Percentiles rank a stretch among this genome's conserved stretches.
Evolutionary conservation across 2,329 filamentous ascomycete genomes (phyloP).

Genomic region (Dichotomopilus funicola): DNA sequence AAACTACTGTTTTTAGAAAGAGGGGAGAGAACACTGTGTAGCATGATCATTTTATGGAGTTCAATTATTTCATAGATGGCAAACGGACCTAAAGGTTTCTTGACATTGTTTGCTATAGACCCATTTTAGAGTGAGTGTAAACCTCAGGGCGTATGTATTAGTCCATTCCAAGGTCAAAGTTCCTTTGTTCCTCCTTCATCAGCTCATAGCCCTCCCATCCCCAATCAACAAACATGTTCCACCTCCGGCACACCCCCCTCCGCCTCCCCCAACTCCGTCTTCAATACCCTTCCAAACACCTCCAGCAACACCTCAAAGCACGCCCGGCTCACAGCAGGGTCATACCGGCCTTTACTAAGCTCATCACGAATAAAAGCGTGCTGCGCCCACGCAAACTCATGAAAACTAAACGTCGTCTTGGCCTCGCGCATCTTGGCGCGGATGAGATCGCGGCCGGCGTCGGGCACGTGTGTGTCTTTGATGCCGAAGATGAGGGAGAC

Average conservation of each 20-base stretch:
- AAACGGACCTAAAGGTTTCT: too few species aligned
- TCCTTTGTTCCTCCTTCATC: background rate
- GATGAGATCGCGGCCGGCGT: slow-evolving; percentile 75
- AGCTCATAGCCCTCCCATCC: background rate
- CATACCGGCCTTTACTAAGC: slow-evolving; percentile 87
- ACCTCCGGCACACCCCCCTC: slow-evolving; percentile 55
- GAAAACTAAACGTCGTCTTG: slow-evolving; percentile 69
- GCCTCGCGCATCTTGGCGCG: slow-evolving; percentile 72
- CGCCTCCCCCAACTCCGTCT: slow-evolving; percentile 67
- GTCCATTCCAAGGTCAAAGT: background rate
- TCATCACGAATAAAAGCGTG: slow-evolving; percentile 94
- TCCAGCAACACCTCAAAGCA: slow-evolving; percentile 90
- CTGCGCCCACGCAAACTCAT: slow-evolving; percentile 89
- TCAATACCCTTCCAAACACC: slow-evolving; percentile 71
- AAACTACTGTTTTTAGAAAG: too few species aligned
- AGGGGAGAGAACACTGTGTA: too few species aligned
- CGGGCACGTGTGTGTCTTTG: slow-evolving; percentile 82
- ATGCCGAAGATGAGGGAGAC: slow-evolving; percentile 87
- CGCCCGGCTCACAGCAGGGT: slow-evolving; percentile 76
- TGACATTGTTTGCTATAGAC: too few species aligned
- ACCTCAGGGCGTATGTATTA: too few species aligned
- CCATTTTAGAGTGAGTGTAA: too few species aligned
- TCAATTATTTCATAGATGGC: too few species aligned
- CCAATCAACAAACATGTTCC: slow-evolving; percentile 63
- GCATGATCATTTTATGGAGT: too few species aligned